A percentile compares a stretch with the other conserved stretches of the same genome.
phyloP scores from a whole-genome alignment of 1,284 basidiomycete genomes.

The Ustilago crameri region DNA sequence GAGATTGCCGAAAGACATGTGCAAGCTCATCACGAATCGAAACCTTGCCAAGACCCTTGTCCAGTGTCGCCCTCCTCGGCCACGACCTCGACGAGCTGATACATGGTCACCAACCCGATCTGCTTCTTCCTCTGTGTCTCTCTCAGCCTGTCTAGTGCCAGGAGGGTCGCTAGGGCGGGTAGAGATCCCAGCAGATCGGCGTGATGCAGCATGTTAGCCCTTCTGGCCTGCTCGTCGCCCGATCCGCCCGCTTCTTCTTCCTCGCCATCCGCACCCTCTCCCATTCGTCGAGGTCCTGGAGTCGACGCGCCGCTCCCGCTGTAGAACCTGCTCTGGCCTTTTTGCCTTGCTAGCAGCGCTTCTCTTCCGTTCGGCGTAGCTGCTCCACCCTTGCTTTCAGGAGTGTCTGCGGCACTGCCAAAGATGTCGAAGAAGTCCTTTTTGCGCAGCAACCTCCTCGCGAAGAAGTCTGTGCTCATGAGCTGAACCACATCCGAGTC shows the following conservation, averaged over 20 bases:
- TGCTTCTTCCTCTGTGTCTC: conserved; percentile 24
- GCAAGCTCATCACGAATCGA: neutral
- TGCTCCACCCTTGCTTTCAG: conserved; percentile 9
- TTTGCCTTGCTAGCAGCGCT: conserved; percentile 20
- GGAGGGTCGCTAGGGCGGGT: conserved; percentile 33
- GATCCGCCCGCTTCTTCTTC: neutral
- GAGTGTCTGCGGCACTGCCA: conserved; percentile 12
- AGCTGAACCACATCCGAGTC: conserved; percentile 61
- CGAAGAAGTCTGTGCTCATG: conserved; percentile 57
- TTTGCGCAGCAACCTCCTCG: conserved; percentile 30
- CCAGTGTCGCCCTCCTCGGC: neutral
- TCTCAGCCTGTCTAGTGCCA: conserved; percentile 32
- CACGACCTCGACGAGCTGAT: conserved; percentile 30
- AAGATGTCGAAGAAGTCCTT: conserved; percentile 47
- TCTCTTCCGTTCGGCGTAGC: conserved; percentile 23
- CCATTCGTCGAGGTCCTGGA: conserved; percentile 21
- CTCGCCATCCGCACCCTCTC: neutral
- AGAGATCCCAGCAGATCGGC: conserved; percentile 40
- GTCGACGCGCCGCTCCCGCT: conserved; percentile 43
- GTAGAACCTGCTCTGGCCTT: conserved; percentile 27
- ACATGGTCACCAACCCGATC: conserved; percentile 35
- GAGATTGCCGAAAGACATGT: too few relatives aligned
- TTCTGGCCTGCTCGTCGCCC: conserved; percentile 1
- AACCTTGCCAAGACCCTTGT: neutral
- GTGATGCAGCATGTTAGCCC: conserved; percentile 27